Base-by-base conservation (phyloP, 106 monocot species). In the Dendrobium huoshanense region DNA sequence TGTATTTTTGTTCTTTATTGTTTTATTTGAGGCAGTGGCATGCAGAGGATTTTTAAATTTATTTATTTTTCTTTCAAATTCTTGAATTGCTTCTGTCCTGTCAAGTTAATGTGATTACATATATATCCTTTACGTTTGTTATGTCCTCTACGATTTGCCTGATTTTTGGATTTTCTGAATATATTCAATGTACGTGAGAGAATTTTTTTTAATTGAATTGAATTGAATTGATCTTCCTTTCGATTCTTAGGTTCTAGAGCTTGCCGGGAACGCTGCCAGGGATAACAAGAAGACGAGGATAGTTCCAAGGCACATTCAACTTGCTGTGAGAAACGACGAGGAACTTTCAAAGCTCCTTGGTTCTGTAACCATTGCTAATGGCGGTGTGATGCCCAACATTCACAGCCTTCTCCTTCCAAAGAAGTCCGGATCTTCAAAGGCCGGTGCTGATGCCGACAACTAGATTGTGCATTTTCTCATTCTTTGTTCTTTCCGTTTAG, bases 281-380 rank as follows among this genome's bases (percentile, higher is more conserved):
- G 91, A 91, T 77, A 91, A 89, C 80, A 89, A 92, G 89, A 92
- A 92, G 82, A 86, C 87, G 7, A 79, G 91, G 75, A 89, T 92
- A 8, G 89, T 92, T 29, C 91, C 91, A 6, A 73, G 92, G 41
- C 92, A 92, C 85, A 89, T 89, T 68, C 92, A 89, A 54, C 78
- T 89, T 40, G 92, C 92, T 3, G 89, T 92, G 56, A 81, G 92
- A 79, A 92, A 92, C 82, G 92, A 92, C 43, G 92, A 92, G 80
- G 92, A 92, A 79, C 82, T 92, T 47, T 84, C 85, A 42, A 92
- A 87, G 85, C 80, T 92, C n/a, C 80, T 92, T 8, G 92, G 89
- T 0, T 27, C 83, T 1, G 92, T 92, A 0, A 91, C 91, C 49
- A 91, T 91, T 42, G 88, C 91, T 58, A 88, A 81, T 9, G 88